Evolutionary conservation across 768 basidiomycete species (phyloP).

Genomic region (Pisolithus orientalis): DNA sequence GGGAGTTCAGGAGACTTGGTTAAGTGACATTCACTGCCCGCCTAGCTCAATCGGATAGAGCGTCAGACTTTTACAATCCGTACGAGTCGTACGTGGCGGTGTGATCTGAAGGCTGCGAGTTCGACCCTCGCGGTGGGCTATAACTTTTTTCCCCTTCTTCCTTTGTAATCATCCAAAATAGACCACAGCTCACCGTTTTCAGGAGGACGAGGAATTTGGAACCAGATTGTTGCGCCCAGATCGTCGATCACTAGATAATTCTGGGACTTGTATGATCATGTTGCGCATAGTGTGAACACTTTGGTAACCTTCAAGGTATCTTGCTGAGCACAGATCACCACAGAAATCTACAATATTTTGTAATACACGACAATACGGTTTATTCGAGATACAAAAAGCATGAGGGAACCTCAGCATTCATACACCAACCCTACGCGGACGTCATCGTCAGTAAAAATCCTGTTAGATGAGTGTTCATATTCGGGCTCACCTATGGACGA

Average conservation of each 20-base stretch:
- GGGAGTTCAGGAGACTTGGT: background rate
- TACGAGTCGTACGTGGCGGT: slow-evolving; percentile 30
- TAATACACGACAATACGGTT: background rate
- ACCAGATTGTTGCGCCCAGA: no score
- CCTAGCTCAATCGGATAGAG: slow-evolving; percentile 50
- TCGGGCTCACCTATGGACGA: slow-evolving; percentile 39
- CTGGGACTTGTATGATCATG: no score
- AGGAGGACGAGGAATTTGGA: no score
- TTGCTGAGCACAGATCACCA: no score
- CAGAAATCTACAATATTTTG: background rate
- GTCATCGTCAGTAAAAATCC: slow-evolving; percentile 1
- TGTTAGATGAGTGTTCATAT: background rate
- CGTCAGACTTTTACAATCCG: slow-evolving; percentile 48
- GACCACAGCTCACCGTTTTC: no score
- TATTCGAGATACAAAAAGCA: background rate
- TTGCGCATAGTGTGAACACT: no score
- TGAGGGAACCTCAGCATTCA: slow-evolving; percentile 2
- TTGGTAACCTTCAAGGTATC: no score
- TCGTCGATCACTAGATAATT: no score
- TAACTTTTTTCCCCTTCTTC: background rate
- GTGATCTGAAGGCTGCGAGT: slow-evolving; percentile 55
- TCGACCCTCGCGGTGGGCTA: slow-evolving; percentile 62
- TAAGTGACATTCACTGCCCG: slow-evolving; percentile 23
- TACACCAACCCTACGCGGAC: slow-evolving; percentile 24
- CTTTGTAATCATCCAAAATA: background rate